Evolutionary conservation across 176 grass and related monocot genomes (phyloP), one percentile per base, ranked within the genome.

Genomic region (Dendrocalamus sinicus): DNA sequence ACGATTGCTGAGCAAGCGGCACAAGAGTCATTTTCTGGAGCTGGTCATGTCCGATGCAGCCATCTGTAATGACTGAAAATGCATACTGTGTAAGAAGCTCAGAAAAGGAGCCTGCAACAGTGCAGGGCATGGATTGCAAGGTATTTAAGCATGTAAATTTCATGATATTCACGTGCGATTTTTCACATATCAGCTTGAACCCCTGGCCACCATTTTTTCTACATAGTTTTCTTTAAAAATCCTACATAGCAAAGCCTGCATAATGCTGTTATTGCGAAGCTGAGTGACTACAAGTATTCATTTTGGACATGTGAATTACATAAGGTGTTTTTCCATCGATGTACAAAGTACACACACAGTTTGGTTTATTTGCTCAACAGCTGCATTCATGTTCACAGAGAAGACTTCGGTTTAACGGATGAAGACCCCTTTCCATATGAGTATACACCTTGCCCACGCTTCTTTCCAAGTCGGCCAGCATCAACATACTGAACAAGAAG

Each of bases 401-500:
- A 86, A 22, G 96, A 92, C 75, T 75, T 75, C 35, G 85, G 79
- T 79, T 92, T 86, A 70, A 69, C 40, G 1, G 87, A 61, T 39
- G 72, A 80, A 82, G 67, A 58, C 28, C 78, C 60, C 68, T 89
- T 90, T 52, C 71, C 46, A 16, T 96, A 96, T 4, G 81, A 83
- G 85, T 99, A 99, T 9, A 96, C 96, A 37, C 96, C 96, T 78
- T 91, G 39, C 32, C 92, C 92, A 1, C 88, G 73, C 46, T 99
- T 99, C 82, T 86, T 96, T 62, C 96, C 93, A 84, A 96, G 76
- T 62, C 91, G 89, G 35, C 92, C 96, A 37, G 96, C 91, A 85
- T 99, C 96, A 15, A 99, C 96, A 82, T 96, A 99, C 14, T 96
- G 96, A 75, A 94, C 93, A 5, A 99, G 87, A 52, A 98, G 92